Evolutionary conservation across 148 eudicot genomes (phyloP).

Genomic region (Polygonum maritimum): DNA sequence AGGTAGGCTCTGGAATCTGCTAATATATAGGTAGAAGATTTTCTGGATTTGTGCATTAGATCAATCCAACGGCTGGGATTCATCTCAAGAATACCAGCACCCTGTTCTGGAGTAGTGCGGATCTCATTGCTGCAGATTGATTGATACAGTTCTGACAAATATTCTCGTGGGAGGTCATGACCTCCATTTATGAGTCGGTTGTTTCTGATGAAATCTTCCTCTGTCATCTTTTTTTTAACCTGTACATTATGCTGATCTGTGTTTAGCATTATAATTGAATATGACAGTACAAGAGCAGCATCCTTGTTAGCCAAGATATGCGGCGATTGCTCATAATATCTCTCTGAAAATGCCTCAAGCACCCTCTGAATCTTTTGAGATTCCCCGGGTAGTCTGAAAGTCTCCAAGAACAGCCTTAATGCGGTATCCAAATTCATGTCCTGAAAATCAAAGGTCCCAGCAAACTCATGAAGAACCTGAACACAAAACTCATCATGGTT

Average conservation of each 20-base stretch:
- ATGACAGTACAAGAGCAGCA: constrained; percentile 81
- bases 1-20: constrained; percentile 65
- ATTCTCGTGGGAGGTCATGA: constrained; percentile 86
- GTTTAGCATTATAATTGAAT: constrained; percentile 82
- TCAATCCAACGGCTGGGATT: constrained; percentile 83
- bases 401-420: constrained; percentile 49
- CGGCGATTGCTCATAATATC: constrained; percentile 84
- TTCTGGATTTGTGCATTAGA: constrained; percentile 65
- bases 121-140: constrained; percentile 81
- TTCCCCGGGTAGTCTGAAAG: constrained; percentile 69
- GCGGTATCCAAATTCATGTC: constrained; percentile 62
- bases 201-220: constrained; percentile 87
- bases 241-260: constrained; percentile 93
- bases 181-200: constrained; percentile 83
- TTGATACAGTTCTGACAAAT: constrained; percentile 64
- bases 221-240: constrained; percentile 94
- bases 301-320: constrained; percentile 73
- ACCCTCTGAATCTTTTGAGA: constrained; percentile 96
- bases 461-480: constrained; percentile 92
- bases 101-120: constrained; percentile 76
- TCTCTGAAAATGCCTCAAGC: constrained; percentile 87
- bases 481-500: constrained; percentile 91
- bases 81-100: constrained; percentile 48
- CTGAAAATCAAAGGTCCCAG: constrained; percentile 56
- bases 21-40: constrained; percentile 53